Conservation (phyloP, 2,329 filamentous ascomycete genomes). For the Neonectria sp. region DNA sequence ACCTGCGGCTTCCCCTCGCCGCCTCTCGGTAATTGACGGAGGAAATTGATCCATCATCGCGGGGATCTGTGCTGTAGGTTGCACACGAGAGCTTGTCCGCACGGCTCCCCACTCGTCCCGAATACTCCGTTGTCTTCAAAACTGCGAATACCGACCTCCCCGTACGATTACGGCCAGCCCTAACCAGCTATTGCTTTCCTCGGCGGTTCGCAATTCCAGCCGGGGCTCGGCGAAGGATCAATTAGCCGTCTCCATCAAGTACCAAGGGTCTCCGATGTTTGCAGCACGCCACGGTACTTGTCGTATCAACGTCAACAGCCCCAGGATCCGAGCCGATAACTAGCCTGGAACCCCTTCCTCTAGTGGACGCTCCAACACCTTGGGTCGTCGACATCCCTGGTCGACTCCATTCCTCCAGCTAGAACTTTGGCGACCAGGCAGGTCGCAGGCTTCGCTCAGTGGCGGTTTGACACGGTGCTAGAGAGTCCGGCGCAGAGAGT, state of each 20-base stretch:
- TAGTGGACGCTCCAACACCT: not conserved
- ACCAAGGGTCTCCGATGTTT: constrained; percentile 18
- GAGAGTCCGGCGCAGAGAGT: constrained; percentile 7
- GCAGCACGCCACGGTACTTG: constrained; percentile 18
- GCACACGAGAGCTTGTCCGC: not conserved
- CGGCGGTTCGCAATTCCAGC: not conserved
- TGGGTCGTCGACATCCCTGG: constrained; percentile 3
- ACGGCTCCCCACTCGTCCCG: not conserved
- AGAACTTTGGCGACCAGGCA: constrained; percentile 22
- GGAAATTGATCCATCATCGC: constrained; percentile 8
- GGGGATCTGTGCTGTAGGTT: constrained; percentile 3
- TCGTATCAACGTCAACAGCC: constrained; percentile 27
- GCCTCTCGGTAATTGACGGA: constrained; percentile 5
- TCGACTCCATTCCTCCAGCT: constrained; percentile 12
- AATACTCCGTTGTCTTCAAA: constrained; percentile 1
- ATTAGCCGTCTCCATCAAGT: not conserved
- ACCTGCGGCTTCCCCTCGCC: constrained; percentile 1
- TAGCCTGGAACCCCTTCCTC: constrained; percentile 17
- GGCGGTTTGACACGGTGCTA: constrained; percentile 23
- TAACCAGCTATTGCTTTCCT: not conserved
- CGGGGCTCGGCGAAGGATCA: constrained; percentile 3
- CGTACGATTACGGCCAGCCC: not conserved
- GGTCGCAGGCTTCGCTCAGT: constrained; percentile 17
- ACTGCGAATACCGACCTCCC: not conserved
- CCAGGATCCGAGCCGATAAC: constrained; percentile 17